A percentile compares a stretch with the other conserved stretches of the same genome.
These are phyloP conservation scores for Hypomyces perniciosus DNA, from an alignment of 2,329 filamentous ascomycete species.

Conservation along the genomic window DNA sequence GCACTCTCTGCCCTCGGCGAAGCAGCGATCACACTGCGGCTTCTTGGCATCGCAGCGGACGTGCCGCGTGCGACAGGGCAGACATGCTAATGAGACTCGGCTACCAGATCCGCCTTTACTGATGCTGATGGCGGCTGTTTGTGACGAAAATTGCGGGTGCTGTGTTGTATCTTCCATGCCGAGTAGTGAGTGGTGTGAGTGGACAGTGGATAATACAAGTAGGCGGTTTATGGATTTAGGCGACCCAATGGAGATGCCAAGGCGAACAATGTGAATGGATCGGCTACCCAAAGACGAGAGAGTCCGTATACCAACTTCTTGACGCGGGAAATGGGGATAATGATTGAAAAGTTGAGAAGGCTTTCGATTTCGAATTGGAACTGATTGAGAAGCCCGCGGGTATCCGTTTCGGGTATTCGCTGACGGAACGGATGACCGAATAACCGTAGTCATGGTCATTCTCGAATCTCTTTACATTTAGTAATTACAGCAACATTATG, in stretches of 20 bases:
- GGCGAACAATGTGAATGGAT: neutral
- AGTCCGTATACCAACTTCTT: too few relatives aligned
- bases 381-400: constrained; percentile 7
- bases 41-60: constrained; percentile 47
- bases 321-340: neutral
- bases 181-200: too few relatives aligned
- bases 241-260: neutral
- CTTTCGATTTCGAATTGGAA: neutral
- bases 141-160: neutral
- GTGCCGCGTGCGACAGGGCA: constrained; percentile 45
- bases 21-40: constrained; percentile 41
- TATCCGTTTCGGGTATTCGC: constrained; percentile 12
- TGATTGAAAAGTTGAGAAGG: neutral
- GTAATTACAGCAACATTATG: too few relatives aligned
- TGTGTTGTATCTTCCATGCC: too few relatives aligned
- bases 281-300: neutral
- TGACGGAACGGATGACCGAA: constrained; percentile 3
- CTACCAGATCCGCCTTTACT: constrained; percentile 12
- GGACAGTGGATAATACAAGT: too few relatives aligned
- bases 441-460: too few relatives aligned
- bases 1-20: constrained; percentile 37
- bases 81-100: constrained; percentile 37
- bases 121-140: neutral
- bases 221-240: too few relatives aligned
- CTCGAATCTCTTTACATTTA: too few relatives aligned